Conservation (phyloP, 2,329 filamentous ascomycete genomes). For the Aspergillus novofumigatus region DNA sequence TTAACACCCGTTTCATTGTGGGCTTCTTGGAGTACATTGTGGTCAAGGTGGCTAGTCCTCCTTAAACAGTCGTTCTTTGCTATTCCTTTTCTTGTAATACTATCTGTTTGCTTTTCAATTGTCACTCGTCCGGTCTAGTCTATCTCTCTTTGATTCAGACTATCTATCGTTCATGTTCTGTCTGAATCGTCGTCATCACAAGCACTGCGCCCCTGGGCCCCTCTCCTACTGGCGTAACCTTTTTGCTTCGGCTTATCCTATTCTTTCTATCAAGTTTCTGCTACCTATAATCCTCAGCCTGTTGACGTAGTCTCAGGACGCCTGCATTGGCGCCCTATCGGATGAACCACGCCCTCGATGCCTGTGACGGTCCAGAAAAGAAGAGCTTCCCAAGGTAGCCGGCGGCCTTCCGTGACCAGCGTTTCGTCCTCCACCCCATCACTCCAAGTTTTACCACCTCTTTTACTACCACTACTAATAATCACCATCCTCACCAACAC, state of each 20-base stretch:
- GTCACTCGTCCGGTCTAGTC: not conserved
- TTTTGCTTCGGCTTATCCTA: not conserved
- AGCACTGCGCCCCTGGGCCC: not conserved
- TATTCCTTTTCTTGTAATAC: not conserved
- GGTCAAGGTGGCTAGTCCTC: not conserved
- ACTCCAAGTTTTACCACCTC: constrained; percentile 3
- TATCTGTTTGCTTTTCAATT: not conserved
- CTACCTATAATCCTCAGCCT: not conserved
- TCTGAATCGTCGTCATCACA: not conserved
- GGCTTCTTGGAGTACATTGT: not conserved
- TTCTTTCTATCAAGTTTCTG: not conserved
- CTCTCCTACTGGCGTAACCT: not conserved
- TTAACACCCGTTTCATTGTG: not conserved
- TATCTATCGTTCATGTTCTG: not conserved
- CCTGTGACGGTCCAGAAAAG: constrained; percentile 13
- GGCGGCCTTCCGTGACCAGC: constrained; percentile 10
- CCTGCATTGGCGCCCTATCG: constrained; percentile 7
- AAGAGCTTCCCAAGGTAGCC: constrained; percentile 10
- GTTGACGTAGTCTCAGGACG: constrained; percentile 2
- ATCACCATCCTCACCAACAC: constrained; percentile 21
- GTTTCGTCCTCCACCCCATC: constrained; percentile 7
- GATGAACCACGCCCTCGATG: constrained; percentile 12
- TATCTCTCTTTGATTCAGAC: not conserved
- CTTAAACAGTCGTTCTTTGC: not conserved
- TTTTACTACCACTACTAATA: constrained; percentile 17